These are phyloP conservation scores for Acanthochlamys bracteata DNA, from an alignment of 106 monocot species.

Conservation along the genomic window DNA sequence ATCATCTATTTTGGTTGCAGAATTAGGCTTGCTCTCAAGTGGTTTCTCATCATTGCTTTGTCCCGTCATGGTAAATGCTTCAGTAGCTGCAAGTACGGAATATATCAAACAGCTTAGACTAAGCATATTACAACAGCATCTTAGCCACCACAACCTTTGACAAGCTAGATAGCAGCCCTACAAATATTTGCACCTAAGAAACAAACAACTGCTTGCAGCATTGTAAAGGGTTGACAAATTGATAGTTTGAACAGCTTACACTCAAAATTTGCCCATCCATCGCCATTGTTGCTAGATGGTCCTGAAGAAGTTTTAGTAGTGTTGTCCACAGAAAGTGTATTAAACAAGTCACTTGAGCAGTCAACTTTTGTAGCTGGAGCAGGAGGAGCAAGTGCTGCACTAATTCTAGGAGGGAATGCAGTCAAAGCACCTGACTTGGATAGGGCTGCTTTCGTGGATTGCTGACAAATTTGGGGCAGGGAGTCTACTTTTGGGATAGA, in stretches of 20 bases:
- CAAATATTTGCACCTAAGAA: no score
- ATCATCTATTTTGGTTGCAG: conserved; percentile 20
- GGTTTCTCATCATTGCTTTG: conserved; percentile 6
- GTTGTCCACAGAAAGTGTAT: conserved; percentile 35
- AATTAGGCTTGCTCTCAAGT: conserved; percentile 19
- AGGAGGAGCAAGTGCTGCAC: conserved; percentile 12
- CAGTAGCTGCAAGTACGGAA: conserved; percentile 30
- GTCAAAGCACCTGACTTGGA: conserved; percentile 3
- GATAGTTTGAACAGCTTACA: conserved; percentile 42
- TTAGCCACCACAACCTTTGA: no score
- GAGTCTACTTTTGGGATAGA: conserved; percentile 28
- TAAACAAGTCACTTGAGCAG: conserved; percentile 39
- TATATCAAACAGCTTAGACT: background rate
- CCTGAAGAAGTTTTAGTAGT: conserved; percentile 22
- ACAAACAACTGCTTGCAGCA: no score
- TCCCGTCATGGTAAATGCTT: conserved; percentile 15
- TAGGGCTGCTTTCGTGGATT: background rate
- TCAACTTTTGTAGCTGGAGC: conserved; percentile 38
- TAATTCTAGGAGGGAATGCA: conserved; percentile 4
- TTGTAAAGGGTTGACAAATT: no score
- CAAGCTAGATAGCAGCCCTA: background rate
- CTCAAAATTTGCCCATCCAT: conserved; percentile 55
- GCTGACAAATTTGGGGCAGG: background rate
- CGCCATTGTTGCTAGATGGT: conserved; percentile 31
- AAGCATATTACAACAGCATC: no score